Base-by-base conservation (phyloP, 331 rosid genomes). In the Dryas integrifolia region DNA sequence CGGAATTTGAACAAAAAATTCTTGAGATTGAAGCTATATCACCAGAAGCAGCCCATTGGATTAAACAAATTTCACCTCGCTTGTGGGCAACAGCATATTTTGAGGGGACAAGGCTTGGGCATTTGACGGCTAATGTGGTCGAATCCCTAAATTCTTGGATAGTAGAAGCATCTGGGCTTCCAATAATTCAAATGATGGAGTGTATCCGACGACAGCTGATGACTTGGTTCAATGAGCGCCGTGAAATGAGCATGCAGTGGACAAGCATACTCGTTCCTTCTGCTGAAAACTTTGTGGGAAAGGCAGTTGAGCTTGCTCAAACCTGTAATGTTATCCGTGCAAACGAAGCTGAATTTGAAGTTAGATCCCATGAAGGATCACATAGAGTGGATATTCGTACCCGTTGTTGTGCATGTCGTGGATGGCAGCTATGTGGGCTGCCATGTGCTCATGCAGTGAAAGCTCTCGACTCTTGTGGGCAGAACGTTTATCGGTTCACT, bases 381-480 rank as follows among this genome's bases (percentile, higher is more conserved):
- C 45, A 73, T 51, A 49, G 60, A 26, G 88, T 84, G 50, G 82
- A 86, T 69, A 81, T 84, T 47, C 84, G 86, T 6, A 75, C 74
- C 21, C 85, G 87, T 4, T 60, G 81, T 18, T 87, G 91, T 77
- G 44, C 83, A 9, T 86, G 91, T 50, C 53, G 56, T 26, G 91
- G 91, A 65, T 84, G 91, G 91, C 88, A 84, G 69, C 60, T 65
- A n/a, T 74, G 68, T 50, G 91, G 91, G 10, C 67, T 87, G 41
- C 91, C 91, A 6, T 87, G 92, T 65, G 74, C 92, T 62, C 92
- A 87, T 71, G 87, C 89, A 0, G 89, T 79, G 73, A 81, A 87
- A 4, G 86, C 86, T 43, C 86, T 85, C 18, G 81, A 81, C 7
- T 85, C 84, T 2, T 85, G 92, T 72, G 71, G 86, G 59, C 92